phyloP scores from a whole-genome alignment of 805 yeast species.

The Candida dajiaensis region DNA sequence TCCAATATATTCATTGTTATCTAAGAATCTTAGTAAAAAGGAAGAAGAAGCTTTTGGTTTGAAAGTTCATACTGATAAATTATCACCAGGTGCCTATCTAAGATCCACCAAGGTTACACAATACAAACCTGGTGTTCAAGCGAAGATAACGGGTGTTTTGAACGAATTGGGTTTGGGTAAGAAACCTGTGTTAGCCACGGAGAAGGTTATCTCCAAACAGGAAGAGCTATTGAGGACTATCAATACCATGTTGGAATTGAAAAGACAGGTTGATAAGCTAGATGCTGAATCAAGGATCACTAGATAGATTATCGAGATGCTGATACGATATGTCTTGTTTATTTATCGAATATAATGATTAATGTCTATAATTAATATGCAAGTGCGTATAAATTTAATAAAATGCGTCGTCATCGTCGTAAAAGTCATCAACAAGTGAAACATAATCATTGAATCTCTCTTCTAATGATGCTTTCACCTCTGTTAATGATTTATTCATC shows the following conservation, averaged over 20 bases:
- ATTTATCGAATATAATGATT: neutral
- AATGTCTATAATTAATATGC: neutral
- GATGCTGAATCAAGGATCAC: constrained; percentile 64
- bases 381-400: neutral
- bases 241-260: constrained; percentile 70
- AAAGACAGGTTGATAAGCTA: constrained; percentile 80
- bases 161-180: constrained; percentile 77
- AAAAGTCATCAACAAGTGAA: constrained; percentile 3
- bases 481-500: neutral
- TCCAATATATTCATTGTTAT: constrained; percentile 31
- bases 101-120: constrained; percentile 76
- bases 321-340: neutral
- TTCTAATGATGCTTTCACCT: neutral
- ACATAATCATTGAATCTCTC: constrained; percentile 1
- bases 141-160: constrained; percentile 52
- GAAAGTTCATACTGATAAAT: constrained; percentile 65
- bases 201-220: constrained; percentile 66
- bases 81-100: constrained; percentile 66
- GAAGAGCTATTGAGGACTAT: constrained; percentile 70
- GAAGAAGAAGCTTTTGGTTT: constrained; percentile 87
- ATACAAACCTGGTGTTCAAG: constrained; percentile 70
- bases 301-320: constrained; percentile 20
- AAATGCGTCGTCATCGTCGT: constrained; percentile 1
- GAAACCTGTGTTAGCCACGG: constrained; percentile 85
- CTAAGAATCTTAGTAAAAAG: constrained; percentile 49